Conservation (phyloP, 371 early-diverging fungal species). For the Mucor lusitanicus region DNA sequence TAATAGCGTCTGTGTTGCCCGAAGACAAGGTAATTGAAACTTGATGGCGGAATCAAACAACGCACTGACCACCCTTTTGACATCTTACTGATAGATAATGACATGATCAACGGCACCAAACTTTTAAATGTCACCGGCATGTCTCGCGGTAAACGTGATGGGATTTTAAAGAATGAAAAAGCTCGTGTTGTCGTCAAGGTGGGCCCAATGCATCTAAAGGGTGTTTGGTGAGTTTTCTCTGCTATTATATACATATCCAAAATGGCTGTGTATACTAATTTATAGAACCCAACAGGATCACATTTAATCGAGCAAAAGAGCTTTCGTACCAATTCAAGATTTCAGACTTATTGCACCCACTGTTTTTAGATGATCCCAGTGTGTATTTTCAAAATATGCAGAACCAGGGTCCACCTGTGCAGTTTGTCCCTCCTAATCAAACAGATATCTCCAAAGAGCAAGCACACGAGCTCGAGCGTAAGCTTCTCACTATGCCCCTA, state of each 20-base stretch:
- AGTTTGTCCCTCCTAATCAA: background rate
- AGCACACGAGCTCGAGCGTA: background rate
- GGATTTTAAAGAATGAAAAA: slow-evolving; percentile 77
- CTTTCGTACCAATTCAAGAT: slow-evolving; percentile 66
- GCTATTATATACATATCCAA: background rate
- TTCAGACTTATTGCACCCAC: slow-evolving; percentile 61
- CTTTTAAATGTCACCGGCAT: slow-evolving; percentile 76
- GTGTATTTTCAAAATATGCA: background rate
- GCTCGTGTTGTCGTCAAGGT: slow-evolving; percentile 75
- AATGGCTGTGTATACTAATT: background rate
- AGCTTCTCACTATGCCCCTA: background rate
- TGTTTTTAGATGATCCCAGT: slow-evolving; percentile 63
- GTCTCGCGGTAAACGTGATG: slow-evolving; percentile 82
- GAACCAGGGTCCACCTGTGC: background rate
- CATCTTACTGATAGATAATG: slow-evolving; percentile 50
- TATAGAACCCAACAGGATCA: slow-evolving; percentile 43
- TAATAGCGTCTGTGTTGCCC: slow-evolving; percentile 73
- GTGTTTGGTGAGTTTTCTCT: slow-evolving; percentile 62
- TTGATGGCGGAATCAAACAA: background rate
- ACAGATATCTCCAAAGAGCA: background rate
- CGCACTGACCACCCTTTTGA: background rate
- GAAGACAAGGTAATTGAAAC: slow-evolving; percentile 60
- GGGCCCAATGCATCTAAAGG: slow-evolving; percentile 82
- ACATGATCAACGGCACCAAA: slow-evolving; percentile 83
- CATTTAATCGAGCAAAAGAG: slow-evolving; percentile 62